phyloP scores from a whole-genome alignment of 495 filamentous ascomycete genomes.

The Penicillium simplicissimum region DNA sequence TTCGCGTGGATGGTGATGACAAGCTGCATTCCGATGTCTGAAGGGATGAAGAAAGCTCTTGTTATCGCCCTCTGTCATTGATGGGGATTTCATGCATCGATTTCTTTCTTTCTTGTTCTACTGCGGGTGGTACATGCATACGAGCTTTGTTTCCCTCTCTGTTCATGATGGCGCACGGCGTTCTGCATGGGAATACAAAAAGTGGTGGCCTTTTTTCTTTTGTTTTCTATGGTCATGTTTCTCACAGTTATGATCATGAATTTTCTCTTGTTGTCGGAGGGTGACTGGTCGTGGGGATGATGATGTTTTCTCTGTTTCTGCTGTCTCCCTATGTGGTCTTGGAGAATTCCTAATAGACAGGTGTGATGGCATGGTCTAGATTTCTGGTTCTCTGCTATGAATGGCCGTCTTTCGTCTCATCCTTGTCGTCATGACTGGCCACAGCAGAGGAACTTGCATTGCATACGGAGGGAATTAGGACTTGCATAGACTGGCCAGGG shows the following conservation, averaged over 20 bases:
- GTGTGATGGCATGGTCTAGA: conserved; percentile 8
- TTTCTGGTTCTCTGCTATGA: background rate
- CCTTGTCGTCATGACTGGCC: background rate
- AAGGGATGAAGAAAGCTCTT: background rate
- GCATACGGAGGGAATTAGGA: conserved; percentile 13
- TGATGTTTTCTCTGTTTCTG: conserved; percentile 1
- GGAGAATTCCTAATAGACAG: background rate
- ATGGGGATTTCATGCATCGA: background rate
- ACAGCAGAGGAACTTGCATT: conserved; percentile 9
- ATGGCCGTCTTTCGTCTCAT: conserved; percentile 8
- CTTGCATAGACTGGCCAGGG: conserved; percentile 13
- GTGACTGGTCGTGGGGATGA: background rate
- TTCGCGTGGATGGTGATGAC: conserved; percentile 44
- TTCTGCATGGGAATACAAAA: conserved; percentile 18
- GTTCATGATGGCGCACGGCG: conserved; percentile 16
- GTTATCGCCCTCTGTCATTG: background rate
- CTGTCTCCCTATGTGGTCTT: background rate
- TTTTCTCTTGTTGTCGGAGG: background rate
- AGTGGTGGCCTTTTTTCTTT: conserved; percentile 7
- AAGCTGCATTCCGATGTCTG: conserved; percentile 31
- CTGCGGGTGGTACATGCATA: conserved; percentile 1
- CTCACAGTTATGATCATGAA: conserved; percentile 2
- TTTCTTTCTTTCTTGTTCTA: background rate
- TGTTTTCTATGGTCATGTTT: conserved; percentile 1
- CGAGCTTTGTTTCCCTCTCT: background rate